A percentile compares a stretch with the other conserved stretches of the same genome.
These are phyloP conservation scores for Hortiboletus campestris DNA, from an alignment of 768 basidiomycete genomes.

Conservation along the genomic window DNA sequence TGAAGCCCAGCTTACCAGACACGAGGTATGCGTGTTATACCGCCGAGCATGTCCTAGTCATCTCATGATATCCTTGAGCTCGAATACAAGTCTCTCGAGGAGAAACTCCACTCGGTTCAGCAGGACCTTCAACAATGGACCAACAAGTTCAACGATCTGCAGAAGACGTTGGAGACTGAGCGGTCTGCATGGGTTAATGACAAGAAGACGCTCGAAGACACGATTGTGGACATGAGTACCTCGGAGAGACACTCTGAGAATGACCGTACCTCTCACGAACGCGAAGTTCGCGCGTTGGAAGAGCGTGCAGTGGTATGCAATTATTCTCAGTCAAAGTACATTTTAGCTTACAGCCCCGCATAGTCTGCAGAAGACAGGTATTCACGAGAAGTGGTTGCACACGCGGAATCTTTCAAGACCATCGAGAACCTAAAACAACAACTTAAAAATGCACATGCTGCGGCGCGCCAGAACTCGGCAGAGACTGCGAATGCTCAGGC, in stretches of 20 bases:
- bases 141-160: conserved; percentile 53
- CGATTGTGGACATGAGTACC: conserved; percentile 75
- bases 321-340: not conserved
- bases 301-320: conserved; percentile 61
- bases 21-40: conserved; percentile 50
- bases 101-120: conserved; percentile 53
- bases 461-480: conserved; percentile 56
- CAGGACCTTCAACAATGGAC: conserved; percentile 51
- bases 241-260: conserved; percentile 68
- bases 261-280: conserved; percentile 61
- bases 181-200: conserved; percentile 70
- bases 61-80: conserved; percentile 41
- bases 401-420: conserved; percentile 80
- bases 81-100: conserved; percentile 61
- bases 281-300: conserved; percentile 63
- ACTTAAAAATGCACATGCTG: conserved; percentile 47
- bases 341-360: not conserved
- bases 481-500: conserved; percentile 72
- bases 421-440: conserved; percentile 65
- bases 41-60: not conserved
- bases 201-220: conserved; percentile 79
- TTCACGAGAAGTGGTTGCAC: conserved; percentile 75
- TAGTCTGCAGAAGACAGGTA: conserved; percentile 81
- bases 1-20: conserved; percentile 62
- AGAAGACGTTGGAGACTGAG: conserved; percentile 66